Conservation (phyloP, 352 stramenopile species). For the Phytopythium vexans region DNA sequence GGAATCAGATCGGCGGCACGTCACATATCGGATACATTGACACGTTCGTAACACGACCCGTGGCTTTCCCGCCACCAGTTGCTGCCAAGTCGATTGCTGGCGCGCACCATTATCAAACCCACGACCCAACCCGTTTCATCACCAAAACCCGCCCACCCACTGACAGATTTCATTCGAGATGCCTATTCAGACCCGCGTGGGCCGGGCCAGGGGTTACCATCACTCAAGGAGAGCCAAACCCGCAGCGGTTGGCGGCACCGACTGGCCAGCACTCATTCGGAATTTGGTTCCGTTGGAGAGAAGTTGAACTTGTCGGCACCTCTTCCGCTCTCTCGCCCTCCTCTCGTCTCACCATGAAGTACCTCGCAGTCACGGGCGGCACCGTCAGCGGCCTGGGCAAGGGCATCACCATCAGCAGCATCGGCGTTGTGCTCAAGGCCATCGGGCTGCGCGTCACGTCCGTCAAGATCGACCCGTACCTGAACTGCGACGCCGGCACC, state of each 20-base stretch:
- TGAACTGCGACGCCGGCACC: constrained; percentile 98
- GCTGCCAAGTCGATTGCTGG: no score
- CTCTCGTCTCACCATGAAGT: constrained; percentile 90
- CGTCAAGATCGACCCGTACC: constrained; percentile 99
- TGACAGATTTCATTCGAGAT: no score
- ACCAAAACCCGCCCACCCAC: no score
- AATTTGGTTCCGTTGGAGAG: neutral
- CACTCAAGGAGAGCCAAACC: neutral
- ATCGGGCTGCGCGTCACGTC: constrained; percentile 94
- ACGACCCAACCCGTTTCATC: no score
- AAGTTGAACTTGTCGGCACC: neutral
- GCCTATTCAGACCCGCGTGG: no score
- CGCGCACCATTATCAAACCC: no score
- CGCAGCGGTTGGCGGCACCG: neutral
- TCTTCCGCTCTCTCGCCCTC: neutral
- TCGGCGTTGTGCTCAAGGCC: constrained; percentile 97
- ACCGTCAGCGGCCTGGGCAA: constrained; percentile 99
- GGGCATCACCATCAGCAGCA: constrained; percentile 98
- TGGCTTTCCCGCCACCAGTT: constrained; percentile 1
- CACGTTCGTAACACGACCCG: no score
- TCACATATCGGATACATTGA: no score
- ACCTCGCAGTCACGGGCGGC: constrained; percentile 97
- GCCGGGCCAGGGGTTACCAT: no score
- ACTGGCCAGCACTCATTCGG: constrained; percentile 1
- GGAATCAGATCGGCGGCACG: no score